Base-by-base conservation (phyloP, 164 flowering plant species). In the Akebia trifoliata region DNA sequence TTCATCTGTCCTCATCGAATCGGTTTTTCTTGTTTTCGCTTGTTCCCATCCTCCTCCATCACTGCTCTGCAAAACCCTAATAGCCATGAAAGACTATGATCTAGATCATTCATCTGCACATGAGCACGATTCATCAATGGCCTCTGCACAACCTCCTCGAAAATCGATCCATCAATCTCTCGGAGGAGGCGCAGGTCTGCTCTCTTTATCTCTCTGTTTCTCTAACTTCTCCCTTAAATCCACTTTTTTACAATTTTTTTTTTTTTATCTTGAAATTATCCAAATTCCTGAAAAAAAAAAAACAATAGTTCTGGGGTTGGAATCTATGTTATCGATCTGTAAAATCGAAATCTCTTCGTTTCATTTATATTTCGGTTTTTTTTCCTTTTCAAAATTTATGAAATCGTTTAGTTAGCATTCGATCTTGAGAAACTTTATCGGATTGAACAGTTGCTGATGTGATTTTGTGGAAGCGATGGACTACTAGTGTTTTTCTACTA, bases 131-230 rank as follows among this genome's bases (percentile, higher is more conserved):
- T 37, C 62, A 15, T 36, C 47, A 1, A 15, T 24, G 56, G 25
- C 18, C 20, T 73, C 75, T 50, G 45, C 53, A 35, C 52, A 69
- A 18, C 31, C 54, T 61, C 35, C 32, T 59, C 68, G 76, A 47
- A 52, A 61, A 14, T 78, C 86, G 17, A 81, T 87, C 54, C 82
- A 85, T 54, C 79, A 67, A 59, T 55, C 72, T 53, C 89, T 87
- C 24, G 95, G 97, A 50, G 84, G 80, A 34, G 93, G 87, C 69
- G 50, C 77, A 55, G 87, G 95, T 90, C 26, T 32, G 3, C 30
- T 61, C 42, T 66, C 52, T 38, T 50, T 38, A 2, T 31, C 47
- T 17, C 6, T 25, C 6, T 26, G 4, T 15, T 4, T 50, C 20
- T 14, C 12, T 29, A 15, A n/a, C 11, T 37, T 24, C 42, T 40